These are phyloP conservation scores for Candida oleophila DNA, from an alignment of 805 yeast genomes.

Conservation along the genomic window DNA sequence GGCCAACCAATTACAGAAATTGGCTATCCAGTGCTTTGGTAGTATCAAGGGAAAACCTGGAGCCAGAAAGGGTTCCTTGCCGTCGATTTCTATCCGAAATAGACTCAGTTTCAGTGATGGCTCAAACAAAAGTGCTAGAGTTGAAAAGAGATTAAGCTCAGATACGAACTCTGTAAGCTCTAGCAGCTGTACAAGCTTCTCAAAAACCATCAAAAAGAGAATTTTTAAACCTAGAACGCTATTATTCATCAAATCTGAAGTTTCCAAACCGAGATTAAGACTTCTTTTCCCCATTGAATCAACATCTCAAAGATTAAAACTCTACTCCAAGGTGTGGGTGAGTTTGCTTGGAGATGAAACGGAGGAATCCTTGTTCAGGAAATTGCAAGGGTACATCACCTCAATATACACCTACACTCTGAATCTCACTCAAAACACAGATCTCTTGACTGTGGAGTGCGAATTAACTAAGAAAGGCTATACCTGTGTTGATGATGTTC, in stretches of 20 bases:
- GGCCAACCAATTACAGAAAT: conserved; percentile 51
- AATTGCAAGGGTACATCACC: conserved; percentile 28
- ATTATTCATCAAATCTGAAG: neutral
- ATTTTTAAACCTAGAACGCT: neutral
- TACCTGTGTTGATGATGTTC: conserved; percentile 29
- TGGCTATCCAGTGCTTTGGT: conserved; percentile 46
- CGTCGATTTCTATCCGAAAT: neutral
- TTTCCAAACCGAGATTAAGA: conserved; percentile 26
- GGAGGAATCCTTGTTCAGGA: conserved; percentile 45
- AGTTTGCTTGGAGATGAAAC: conserved; percentile 66
- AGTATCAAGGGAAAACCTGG: conserved; percentile 18
- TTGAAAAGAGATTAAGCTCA: too few species aligned
- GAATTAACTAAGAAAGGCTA: conserved; percentile 43
- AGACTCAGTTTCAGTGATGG: neutral
- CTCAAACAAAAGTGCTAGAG: neutral
- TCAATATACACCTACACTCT: conserved; percentile 44
- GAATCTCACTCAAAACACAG: conserved; percentile 30
- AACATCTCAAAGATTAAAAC: conserved; percentile 4
- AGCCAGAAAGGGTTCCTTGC: neutral
- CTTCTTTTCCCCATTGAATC: conserved; percentile 43
- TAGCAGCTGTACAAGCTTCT: too few species aligned
- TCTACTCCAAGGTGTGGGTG: conserved; percentile 49
- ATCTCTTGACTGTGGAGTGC: conserved; percentile 43
- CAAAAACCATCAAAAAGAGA: too few species aligned
- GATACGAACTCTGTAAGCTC: too few species aligned